Percentiles rank a stretch among this genome's conserved stretches.
These are phyloP conservation scores for Citrus maxima DNA, from an alignment of 345 rosid genomes.

Conservation along the genomic window DNA sequence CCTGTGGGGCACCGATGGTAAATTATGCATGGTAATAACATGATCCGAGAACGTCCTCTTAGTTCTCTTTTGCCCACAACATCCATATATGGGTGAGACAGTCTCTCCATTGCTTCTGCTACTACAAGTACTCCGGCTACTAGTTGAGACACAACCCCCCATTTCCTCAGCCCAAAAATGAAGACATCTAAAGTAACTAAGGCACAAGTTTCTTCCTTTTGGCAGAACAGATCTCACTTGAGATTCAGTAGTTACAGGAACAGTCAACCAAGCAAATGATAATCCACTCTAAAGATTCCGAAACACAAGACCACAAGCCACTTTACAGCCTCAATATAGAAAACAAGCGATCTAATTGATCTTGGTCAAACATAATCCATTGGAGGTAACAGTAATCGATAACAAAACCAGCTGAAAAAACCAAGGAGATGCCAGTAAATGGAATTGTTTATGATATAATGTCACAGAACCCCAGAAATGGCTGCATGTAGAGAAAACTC, in stretches of 20 bases:
- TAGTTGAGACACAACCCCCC: conserved; percentile 93
- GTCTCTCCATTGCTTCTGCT: conserved; percentile 73
- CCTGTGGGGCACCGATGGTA: conserved; percentile 73
- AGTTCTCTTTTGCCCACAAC: conserved; percentile 66
- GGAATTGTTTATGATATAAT: conserved; percentile 37
- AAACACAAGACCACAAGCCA: conserved; percentile 30
- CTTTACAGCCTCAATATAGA: conserved; percentile 26
- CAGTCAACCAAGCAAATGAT: conserved; percentile 31
- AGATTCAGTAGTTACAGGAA: conserved; percentile 23
- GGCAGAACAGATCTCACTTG: conserved; percentile 40
- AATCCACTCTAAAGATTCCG: conserved; percentile 40
- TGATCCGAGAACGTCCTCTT: conserved; percentile 73
- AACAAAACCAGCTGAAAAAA: conserved; percentile 50
- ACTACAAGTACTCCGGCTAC: conserved; percentile 79
- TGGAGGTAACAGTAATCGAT: conserved; percentile 25
- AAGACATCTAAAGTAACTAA: conserved; percentile 28
- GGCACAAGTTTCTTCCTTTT: conserved; percentile 27
- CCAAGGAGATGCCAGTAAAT: conserved; percentile 35
- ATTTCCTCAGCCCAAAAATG: conserved; percentile 49
- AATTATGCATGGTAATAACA: conserved; percentile 52
- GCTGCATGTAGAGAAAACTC: conserved; percentile 36
- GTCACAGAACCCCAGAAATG: conserved; percentile 30
- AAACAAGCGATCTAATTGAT: conserved; percentile 33
- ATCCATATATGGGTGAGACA: conserved; percentile 52
- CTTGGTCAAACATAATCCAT: conserved; percentile 56